Conservation (phyloP, 176 grass and related monocot genomes). For the Zea luxurians region DNA sequence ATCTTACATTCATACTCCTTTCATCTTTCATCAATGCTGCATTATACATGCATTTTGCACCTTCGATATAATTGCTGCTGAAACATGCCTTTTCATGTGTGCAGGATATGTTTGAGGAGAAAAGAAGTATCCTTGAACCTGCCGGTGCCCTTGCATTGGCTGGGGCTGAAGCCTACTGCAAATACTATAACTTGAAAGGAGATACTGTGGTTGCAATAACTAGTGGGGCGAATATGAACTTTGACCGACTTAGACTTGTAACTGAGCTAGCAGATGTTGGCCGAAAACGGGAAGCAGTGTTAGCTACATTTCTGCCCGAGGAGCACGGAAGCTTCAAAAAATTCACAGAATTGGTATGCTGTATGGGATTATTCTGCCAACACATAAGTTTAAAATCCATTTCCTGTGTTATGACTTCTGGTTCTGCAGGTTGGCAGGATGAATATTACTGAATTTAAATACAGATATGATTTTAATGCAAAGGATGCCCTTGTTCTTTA, state of each 20-base stretch:
- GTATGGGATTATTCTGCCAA: constrained; percentile 19
- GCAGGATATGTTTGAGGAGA: constrained; percentile 99
- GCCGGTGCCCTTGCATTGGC: constrained; percentile 91
- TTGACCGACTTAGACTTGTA: constrained; percentile 85
- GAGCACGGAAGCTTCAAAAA: constrained; percentile 91
- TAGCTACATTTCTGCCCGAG: constrained; percentile 85
- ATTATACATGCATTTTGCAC: not conserved
- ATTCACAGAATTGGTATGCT: constrained; percentile 66
- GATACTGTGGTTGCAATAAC: constrained; percentile 86
- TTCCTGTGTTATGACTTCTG: constrained; percentile 21
- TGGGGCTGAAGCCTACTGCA: constrained; percentile 97
- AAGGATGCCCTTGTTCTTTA: constrained; percentile 92
- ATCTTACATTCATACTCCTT: constrained; percentile 1
- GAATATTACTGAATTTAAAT: constrained; percentile 99
- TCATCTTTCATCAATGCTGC: not conserved
- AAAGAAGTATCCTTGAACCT: constrained; percentile 97
- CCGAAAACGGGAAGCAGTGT: constrained; percentile 83
- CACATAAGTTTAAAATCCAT: constrained; percentile 24
- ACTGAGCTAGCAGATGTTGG: constrained; percentile 96
- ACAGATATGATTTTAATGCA: constrained; percentile 86
- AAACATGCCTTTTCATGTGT: constrained; percentile 34
- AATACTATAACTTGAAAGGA: constrained; percentile 81
- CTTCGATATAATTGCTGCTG: constrained; percentile 2
- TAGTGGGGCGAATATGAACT: constrained; percentile 99
- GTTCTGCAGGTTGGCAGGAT: constrained; percentile 78